These are phyloP conservation scores for Brassica balearica DNA, from an alignment of 441 rosid species.

Conservation along the genomic window DNA sequence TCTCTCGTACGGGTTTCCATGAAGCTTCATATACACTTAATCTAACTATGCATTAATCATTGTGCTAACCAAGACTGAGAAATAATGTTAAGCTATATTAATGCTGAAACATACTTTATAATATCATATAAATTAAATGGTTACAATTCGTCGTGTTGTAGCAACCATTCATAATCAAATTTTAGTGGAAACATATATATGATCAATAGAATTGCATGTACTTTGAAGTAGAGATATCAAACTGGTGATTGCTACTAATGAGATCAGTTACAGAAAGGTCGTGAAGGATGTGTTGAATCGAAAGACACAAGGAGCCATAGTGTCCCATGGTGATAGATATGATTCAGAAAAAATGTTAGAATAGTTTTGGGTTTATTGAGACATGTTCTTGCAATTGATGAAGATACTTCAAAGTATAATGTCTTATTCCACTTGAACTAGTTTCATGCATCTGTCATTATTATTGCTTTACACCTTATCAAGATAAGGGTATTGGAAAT, in stretches of 20 bases:
- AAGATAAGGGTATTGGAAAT: conserved; percentile 32
- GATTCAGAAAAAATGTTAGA: conserved; percentile 41
- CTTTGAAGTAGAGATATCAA: not conserved
- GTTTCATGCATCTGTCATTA: conserved; percentile 47
- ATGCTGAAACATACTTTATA: conserved; percentile 15
- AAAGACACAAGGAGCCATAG: conserved; percentile 40
- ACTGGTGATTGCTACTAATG: conserved; percentile 27
- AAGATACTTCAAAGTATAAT: conserved; percentile 36
- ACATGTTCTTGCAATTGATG: conserved; percentile 39
- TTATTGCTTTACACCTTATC: conserved; percentile 35
- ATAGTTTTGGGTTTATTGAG: conserved; percentile 37
- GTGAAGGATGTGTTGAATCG: conserved; percentile 36
- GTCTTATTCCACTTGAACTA: conserved; percentile 41
- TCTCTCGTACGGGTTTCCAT: conserved; percentile 44
- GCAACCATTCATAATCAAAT: not conserved
- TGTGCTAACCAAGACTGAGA: not conserved
- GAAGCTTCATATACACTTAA: conserved; percentile 46
- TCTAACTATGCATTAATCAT: not conserved
- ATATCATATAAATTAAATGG: not conserved
- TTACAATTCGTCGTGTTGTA: conserved; percentile 1
- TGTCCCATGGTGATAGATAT: conserved; percentile 47
- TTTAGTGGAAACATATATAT: not conserved
- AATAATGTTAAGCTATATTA: not conserved
- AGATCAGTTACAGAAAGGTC: conserved; percentile 23
- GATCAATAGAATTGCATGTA: not conserved